Conservation (phyloP, 2,329 filamentous ascomycete species). For the Xylaria sp. region DNA sequence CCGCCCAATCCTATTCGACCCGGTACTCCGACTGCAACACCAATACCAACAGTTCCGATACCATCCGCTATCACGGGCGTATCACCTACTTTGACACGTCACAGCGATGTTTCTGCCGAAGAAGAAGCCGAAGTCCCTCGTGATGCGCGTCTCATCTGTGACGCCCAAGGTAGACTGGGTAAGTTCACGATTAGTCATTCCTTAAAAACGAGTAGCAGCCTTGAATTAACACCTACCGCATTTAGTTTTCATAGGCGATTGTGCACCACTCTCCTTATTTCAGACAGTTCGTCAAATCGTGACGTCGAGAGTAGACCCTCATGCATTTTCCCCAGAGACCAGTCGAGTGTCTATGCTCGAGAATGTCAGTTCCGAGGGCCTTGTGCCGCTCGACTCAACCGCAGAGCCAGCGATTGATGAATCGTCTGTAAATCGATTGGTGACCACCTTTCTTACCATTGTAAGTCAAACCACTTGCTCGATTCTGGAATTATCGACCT, state of each 20-base stretch:
- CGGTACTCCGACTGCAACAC: conserved; percentile 12
- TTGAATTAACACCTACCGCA: neutral
- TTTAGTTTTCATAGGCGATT: conserved; percentile 64
- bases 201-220: neutral
- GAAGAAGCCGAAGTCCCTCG: conserved; percentile 66
- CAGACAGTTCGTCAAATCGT: conserved; percentile 65
- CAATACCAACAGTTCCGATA: conserved; percentile 16
- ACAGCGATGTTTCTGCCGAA: conserved; percentile 51
- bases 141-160: conserved; percentile 63
- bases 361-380: conserved; percentile 53
- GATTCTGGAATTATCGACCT: neutral
- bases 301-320: conserved; percentile 59
- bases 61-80: neutral
- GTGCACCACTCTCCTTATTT: conserved; percentile 66
- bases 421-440: conserved; percentile 33
- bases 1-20: conserved; percentile 4
- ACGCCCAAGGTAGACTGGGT: conserved; percentile 63
- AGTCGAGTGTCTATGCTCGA: conserved; percentile 63
- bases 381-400: conserved; percentile 23
- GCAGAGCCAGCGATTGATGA: conserved; percentile 43
- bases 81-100: conserved; percentile 34
- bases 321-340: conserved; percentile 63
- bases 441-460: conserved; percentile 44
- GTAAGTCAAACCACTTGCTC: conserved; percentile 38
- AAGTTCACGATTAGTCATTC: neutral